These are phyloP conservation scores for Barnettozyma wickerhamii DNA, from an alignment of 805 yeast genomes.

Conservation along the genomic window DNA sequence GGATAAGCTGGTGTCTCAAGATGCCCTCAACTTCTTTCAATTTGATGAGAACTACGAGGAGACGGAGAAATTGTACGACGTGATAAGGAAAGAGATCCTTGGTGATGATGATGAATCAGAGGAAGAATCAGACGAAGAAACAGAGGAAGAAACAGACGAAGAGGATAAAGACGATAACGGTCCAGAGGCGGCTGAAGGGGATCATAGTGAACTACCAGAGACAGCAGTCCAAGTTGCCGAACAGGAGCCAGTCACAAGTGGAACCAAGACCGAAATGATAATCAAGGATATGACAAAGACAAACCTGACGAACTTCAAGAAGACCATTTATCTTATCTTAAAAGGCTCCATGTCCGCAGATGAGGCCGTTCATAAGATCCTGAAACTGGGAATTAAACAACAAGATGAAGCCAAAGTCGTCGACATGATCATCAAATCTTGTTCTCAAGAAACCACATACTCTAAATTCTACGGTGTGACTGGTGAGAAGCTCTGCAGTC, in stretches of 20 bases:
- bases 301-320: constrained; percentile 60
- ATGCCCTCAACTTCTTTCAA: constrained; percentile 44
- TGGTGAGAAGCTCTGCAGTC: constrained; percentile 57
- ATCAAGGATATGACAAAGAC: constrained; percentile 67
- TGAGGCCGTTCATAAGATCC: constrained; percentile 86
- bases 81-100: constrained; percentile 24
- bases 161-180: constrained; percentile 30
- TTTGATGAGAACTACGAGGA: constrained; percentile 47
- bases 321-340: constrained; percentile 72
- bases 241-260: constrained; percentile 16
- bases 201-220: too few relatives aligned
- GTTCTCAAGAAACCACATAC: constrained; percentile 82
- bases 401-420: constrained; percentile 50
- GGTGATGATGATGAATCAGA: constrained; percentile 37
- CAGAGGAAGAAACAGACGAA: constrained; percentile 25
- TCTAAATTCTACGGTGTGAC: constrained; percentile 81
- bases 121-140: constrained; percentile 34
- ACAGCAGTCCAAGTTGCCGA: too few relatives aligned
- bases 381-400: constrained; percentile 42
- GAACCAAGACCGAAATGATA: constrained; percentile 11
- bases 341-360: constrained; percentile 90
- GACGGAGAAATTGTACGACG: constrained; percentile 45
- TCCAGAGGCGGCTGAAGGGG: constrained; percentile 11
- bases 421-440: constrained; percentile 73
- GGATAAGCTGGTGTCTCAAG: constrained; percentile 43